Evolutionary conservation across 495 filamentous ascomycete species (phyloP), one percentile per base, ranked within the genome.

Genomic region (Collariella sp.): DNA sequence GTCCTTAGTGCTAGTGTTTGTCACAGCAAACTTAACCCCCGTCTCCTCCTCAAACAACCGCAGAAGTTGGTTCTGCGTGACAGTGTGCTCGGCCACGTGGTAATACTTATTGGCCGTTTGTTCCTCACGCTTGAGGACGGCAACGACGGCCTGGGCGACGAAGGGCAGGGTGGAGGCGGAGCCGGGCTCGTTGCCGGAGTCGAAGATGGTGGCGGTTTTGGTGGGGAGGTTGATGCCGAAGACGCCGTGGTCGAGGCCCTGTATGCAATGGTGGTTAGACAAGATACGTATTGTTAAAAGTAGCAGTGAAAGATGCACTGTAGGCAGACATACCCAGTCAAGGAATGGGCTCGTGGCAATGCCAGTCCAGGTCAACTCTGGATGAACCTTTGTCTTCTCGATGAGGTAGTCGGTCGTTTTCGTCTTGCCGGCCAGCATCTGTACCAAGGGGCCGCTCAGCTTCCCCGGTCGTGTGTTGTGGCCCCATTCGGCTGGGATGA

Each of bases 401-500:
- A 73, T 64, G n/a, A 79, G 64, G 35, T 76, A 69, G 13, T 80
- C 64, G 29, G 75, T 53, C 5, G 70, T 56, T 0, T 63, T 58
- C 31, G 76, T 56, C 57, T 83, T 82, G 22, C 66, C 64, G 10
- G 52, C 61, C 38, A 76, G 72, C 41, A 60, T 31, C 4, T 31
- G 7, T 11, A 1, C 13, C 5, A 42, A 12, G 39, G 3, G n/a
- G 2, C 16, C 16, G 18, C 39, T 42, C 7, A 42, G 19, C 18
- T 20, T 20, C 16, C 39, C 18, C 5, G 7, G 46, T 26, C 13
- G 46, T 20, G 65, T 63, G 46, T 77, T 71, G 42, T 65, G 50
- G 0, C 83, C 83, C 52, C 79, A 86, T 54, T 83, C 80, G 74
- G 79, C 0, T 82, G 26, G 83, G 39, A 86, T 69, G 54, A 82